Evolutionary conservation across 345 rosid genomes (phyloP).

Genomic region (Salix koriyanagi): DNA sequence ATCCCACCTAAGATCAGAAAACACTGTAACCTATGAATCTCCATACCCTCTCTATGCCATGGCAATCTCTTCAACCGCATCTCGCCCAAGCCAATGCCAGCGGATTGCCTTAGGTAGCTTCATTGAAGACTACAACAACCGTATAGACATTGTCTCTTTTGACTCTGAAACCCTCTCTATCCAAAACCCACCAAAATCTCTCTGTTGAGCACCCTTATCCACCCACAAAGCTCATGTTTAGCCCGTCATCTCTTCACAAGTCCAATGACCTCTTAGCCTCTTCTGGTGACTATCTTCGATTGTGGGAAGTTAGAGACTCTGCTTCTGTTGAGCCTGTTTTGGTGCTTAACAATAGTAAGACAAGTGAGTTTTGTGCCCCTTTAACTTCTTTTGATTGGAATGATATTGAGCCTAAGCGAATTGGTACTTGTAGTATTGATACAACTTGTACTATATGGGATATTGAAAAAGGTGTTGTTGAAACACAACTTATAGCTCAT

Average conservation of each 20-base stretch:
- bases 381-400: constrained; percentile 97
- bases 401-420: constrained; percentile 76
- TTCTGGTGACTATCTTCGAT: constrained; percentile 73
- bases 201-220: constrained; percentile 77
- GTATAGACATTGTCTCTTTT: constrained; percentile 77
- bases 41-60: constrained; percentile 78
- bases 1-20: constrained; percentile 67
- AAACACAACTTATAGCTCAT: constrained; percentile 86
- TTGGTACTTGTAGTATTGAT: constrained; percentile 90
- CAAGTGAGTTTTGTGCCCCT: constrained; percentile 72
- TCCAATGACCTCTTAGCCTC: constrained; percentile 61
- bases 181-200: constrained; percentile 43
- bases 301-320: constrained; percentile 55
- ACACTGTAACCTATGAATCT: constrained; percentile 74
- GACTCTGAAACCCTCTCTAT: constrained; percentile 66
- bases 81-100: constrained; percentile 28
- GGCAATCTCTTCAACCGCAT: constrained; percentile 59
- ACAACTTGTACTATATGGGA: constrained; percentile 98
- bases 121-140: constrained; percentile 74
- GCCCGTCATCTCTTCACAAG: constrained; percentile 31
- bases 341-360: constrained; percentile 65
- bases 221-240: constrained; percentile 77
- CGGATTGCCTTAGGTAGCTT: constrained; percentile 89
- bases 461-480: constrained; percentile 67
- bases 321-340: constrained; percentile 42